Base-by-base conservation (phyloP, 352 stramenopile genomes). In the Globisporangium irregulare region DNA sequence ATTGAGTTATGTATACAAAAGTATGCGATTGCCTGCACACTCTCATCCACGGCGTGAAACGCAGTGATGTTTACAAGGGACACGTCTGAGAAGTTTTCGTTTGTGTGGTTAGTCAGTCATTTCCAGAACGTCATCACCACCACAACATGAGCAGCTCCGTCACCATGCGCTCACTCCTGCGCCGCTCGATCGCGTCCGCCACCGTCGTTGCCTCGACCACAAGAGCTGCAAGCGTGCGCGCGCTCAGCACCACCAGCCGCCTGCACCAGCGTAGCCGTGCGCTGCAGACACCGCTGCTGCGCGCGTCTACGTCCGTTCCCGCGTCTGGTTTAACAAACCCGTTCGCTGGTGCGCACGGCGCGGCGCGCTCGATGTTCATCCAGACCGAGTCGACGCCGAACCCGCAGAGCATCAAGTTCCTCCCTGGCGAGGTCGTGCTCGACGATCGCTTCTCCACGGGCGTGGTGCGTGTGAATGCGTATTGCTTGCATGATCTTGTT, bases 371-470 rank as follows among this genome's bases (percentile, higher is more conserved):
- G 69, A 95, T 99, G 73, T 99, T 99, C 82, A 99, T 99, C 76
- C 94, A 99, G 85, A 99, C 97, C 46, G 96, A 98, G 75, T 76
- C 91, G 41, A 99, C 98, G 57, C 98, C 98, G 3, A 99, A 99
- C 82, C 97, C 98, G 55, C 90, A 97, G 76, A 98, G 89, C 69
- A 79, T 99, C 73, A 99, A 99, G 82, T 99, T 99, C 75, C 73
- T 99, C 24, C 97, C 98, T 5, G 93, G 92, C 27, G 82, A 87
- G 62, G 71, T 78, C 3, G 90, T 98, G 48, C 82, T 99, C 57
- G 87, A 97, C 60, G 89, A 97, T 4, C 85, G 87, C 68, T 96
- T 94, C 74, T 85, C 86, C 43, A 94, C 88, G n/a, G 86, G 88
- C 54, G 82, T 95, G 65, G 79, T 81, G 50, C 18, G 71, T 73